Percentiles rank a stretch among this genome's conserved stretches.
phyloP scores from a whole-genome alignment of 129 eudicot species.

The Heracleum sosnowskyi region DNA sequence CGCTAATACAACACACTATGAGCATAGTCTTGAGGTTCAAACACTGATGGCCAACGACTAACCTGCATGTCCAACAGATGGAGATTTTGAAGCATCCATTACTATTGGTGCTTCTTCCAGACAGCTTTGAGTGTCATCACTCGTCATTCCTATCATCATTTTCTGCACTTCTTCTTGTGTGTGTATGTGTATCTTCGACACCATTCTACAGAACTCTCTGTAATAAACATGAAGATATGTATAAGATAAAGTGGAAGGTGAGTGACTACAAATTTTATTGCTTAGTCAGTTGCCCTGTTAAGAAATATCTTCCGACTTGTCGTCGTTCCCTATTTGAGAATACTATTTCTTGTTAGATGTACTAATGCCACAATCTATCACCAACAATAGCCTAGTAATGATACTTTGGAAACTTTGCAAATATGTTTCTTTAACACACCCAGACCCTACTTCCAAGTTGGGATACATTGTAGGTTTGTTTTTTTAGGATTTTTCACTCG shows the following conservation, averaged over 20 bases:
- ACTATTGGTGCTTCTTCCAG: constrained; percentile 76
- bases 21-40: neutral
- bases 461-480: neutral
- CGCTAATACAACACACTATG: constrained; percentile 2
- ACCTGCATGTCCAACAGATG: constrained; percentile 45
- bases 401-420: neutral
- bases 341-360: neutral
- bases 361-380: neutral
- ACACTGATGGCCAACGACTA: constrained; percentile 9
- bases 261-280: neutral
- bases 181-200: constrained; percentile 73
- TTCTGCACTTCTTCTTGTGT: constrained; percentile 91
- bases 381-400: neutral
- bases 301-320: neutral
- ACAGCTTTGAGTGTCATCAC: constrained; percentile 86
- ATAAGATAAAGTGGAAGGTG: neutral
- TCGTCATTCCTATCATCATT: constrained; percentile 55
- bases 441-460: neutral
- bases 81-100: constrained; percentile 61
- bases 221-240: constrained; percentile 5
- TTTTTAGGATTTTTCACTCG: too few species aligned
- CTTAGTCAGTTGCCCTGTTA: neutral
- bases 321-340: neutral
- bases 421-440: neutral
- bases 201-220: constrained; percentile 79